These are phyloP conservation scores for Grifola frondosa DNA, from an alignment of 1,284 basidiomycete species.

Conservation along the genomic window DNA sequence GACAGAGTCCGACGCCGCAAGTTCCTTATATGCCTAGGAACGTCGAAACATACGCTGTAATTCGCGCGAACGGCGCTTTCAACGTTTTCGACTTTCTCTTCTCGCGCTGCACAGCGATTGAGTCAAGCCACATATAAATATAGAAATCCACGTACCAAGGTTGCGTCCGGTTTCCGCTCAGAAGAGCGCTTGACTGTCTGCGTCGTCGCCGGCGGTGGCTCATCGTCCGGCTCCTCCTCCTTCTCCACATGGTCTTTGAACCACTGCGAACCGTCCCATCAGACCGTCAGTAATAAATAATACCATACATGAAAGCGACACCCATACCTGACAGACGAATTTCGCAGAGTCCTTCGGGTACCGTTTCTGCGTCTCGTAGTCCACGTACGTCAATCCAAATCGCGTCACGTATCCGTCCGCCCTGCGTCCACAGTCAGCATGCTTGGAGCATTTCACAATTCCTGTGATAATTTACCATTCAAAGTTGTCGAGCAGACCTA, in stretches of 20 bases:
- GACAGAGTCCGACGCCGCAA: too few relatives aligned
- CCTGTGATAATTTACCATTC: slow-evolving; percentile 51
- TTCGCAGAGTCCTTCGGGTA: slow-evolving; percentile 67
- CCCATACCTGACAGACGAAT: slow-evolving; percentile 45
- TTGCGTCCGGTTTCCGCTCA: too few relatives aligned
- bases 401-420: slow-evolving; percentile 64
- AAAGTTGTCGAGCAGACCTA: slow-evolving; percentile 70
- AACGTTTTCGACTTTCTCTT: slow-evolving; percentile 24
- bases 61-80: slow-evolving; percentile 29
- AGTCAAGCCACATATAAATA: not conserved
- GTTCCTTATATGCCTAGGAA: slow-evolving; percentile 31
- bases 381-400: slow-evolving; percentile 66
- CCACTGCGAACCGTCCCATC: slow-evolving; percentile 20
- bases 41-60: slow-evolving; percentile 30
- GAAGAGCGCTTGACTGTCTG: slow-evolving; percentile 17
- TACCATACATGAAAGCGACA: not conserved
- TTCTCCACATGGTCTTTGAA: slow-evolving; percentile 30
- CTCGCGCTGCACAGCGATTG: slow-evolving; percentile 7
- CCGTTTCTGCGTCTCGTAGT: slow-evolving; percentile 69
- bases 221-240: slow-evolving; percentile 11
- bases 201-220: slow-evolving; percentile 5
- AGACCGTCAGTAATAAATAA: not conserved
- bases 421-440: slow-evolving; percentile 28
- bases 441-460: not conserved
- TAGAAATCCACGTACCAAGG: not conserved